A percentile compares a stretch with the other conserved stretches of the same genome.
Conservation (phyloP, 1,284 basidiomycete genomes). For the Ustilago vetiveriae region DNA sequence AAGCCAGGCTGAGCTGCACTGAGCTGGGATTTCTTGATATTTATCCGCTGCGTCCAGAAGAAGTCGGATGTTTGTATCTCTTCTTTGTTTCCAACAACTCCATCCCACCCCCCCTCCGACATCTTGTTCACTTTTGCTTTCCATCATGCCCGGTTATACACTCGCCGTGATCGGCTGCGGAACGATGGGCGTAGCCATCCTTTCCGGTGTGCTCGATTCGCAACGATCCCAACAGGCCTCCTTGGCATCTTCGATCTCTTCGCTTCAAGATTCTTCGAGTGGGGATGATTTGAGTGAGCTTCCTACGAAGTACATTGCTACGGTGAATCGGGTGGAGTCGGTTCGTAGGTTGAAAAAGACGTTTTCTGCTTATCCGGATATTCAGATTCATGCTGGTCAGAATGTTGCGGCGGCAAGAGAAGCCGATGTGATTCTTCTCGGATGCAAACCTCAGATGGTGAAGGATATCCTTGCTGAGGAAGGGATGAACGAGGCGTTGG, state of each 20-base stretch:
- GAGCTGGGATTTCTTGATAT: too few relatives aligned
- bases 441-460: slow-evolving; percentile 85
- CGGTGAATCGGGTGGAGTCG: slow-evolving; percentile 82
- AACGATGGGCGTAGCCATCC: slow-evolving; percentile 96
- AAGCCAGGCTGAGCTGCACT: too few relatives aligned
- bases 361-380: slow-evolving; percentile 71
- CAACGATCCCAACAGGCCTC: slow-evolving; percentile 36
- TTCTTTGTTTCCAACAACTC: background rate
- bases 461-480: slow-evolving; percentile 77
- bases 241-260: slow-evolving; percentile 33
- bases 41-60: too few relatives aligned
- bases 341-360: slow-evolving; percentile 76
- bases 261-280: slow-evolving; percentile 22
- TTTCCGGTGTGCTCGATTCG: slow-evolving; percentile 81
- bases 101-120: background rate
- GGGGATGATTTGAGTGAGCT: slow-evolving; percentile 67
- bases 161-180: slow-evolving; percentile 74
- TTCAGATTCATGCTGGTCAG: slow-evolving; percentile 75
- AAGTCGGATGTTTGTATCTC: too few relatives aligned
- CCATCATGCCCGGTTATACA: slow-evolving; percentile 50
- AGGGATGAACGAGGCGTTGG: slow-evolving; percentile 86
- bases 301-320: slow-evolving; percentile 86
- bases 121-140: background rate
- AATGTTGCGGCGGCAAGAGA: slow-evolving; percentile 80
- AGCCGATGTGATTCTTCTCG: slow-evolving; percentile 80